These are phyloP conservation scores for Zelopaecilomyces penicillatus DNA, from an alignment of 2,329 filamentous ascomycete species.

Conservation along the genomic window DNA sequence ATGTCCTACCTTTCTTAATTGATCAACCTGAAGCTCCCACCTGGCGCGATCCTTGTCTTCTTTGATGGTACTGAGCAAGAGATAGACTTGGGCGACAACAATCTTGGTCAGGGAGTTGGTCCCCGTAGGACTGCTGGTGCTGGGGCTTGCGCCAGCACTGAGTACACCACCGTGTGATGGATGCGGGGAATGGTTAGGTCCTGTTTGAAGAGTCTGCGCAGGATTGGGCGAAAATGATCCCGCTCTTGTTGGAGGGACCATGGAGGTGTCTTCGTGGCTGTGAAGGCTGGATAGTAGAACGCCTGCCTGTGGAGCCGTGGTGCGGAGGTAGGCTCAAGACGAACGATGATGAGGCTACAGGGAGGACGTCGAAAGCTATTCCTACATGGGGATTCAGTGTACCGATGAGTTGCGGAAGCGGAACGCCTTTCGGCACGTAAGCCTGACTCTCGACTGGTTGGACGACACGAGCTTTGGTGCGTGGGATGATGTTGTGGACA, in stretches of 20 bases:
- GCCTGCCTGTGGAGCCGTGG: conserved; percentile 29
- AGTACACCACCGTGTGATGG: conserved; percentile 47
- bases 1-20: conserved; percentile 73
- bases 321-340: conserved; percentile 25
- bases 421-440: too few species aligned
- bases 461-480: not conserved
- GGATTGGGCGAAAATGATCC: conserved; percentile 58
- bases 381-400: conserved; percentile 25
- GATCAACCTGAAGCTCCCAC: conserved; percentile 87
- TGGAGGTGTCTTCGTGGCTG: conserved; percentile 35
- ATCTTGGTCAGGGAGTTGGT: conserved; percentile 75
- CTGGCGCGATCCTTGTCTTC: conserved; percentile 85
- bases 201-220: conserved; percentile 49
- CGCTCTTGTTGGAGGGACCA: conserved; percentile 53
- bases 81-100: conserved; percentile 88
- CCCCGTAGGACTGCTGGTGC: conserved; percentile 54
- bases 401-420: conserved; percentile 5
- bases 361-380: conserved; percentile 17
- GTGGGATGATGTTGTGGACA: conserved; percentile 11
- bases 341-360: conserved; percentile 19
- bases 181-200: conserved; percentile 47
- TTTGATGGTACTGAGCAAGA: conserved; percentile 88
- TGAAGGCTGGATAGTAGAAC: conserved; percentile 22
- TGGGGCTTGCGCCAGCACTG: conserved; percentile 53
- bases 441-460: too few species aligned